Evolutionary conservation across 2,329 filamentous ascomycete genomes (phyloP), one percentile per base, ranked within the genome.

Genomic region (Pezicula carpinea): DNA sequence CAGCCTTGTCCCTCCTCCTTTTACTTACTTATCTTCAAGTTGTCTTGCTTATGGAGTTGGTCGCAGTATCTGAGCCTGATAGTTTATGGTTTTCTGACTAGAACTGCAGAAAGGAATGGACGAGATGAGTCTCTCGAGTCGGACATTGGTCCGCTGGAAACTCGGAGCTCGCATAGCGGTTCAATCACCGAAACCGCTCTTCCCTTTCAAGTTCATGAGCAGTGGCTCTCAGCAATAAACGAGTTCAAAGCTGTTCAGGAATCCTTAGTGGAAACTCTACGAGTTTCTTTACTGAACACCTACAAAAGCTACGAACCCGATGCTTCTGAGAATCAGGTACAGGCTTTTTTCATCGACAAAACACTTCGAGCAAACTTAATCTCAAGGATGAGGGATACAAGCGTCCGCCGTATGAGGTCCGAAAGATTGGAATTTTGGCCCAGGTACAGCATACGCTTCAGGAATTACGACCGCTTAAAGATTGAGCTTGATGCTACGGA

Each of bases 191-290:
- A 69, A 33, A 52, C 55, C 6, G 36, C 55, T 23, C 31, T 52
- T 15, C 52, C 52, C n/a, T 49, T 52, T 23, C 49, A 56, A 29
- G 43, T 57, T 31, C 56, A 56, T 33, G 51, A 55, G 6, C 52
- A 57, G 44, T 69, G 66, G 57, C 49, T 75, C 6, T 57, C 57
- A 13, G 64, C 65, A 1, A 65, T 77, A 36, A 64, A 66, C 8
- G 72, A 73, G 7, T 77, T 73, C 69, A 71, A 68, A 53, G 54
- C 56, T 1, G 67, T 67, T 32, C 63, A 76, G 17, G 69, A 74
- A 45, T 53, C 58, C 1, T 59, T 78, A 35, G 58, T 68, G 5
- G 66, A 71, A 6, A 65, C 67, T 3, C 65, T 75, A 17, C 64
- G 64, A 46, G 59, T 54, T n/a, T 71, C 66, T 35, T 57, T 77